phyloP scores from a whole-genome alignment of 768 basidiomycete genomes.

The Brasilioporus rufonigricans region DNA sequence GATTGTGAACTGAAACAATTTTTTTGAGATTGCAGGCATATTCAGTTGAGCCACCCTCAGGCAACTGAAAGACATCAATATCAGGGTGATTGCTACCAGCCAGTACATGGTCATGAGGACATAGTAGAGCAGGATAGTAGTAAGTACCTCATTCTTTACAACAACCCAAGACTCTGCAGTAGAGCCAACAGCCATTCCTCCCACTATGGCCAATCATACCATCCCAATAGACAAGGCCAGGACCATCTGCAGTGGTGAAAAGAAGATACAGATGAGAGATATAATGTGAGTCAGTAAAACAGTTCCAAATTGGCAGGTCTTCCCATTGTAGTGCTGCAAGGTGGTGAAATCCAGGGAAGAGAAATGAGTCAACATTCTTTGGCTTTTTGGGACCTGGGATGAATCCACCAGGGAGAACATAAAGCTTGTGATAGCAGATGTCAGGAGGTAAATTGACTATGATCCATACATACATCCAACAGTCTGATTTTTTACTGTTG shows the following conservation, averaged over 20 bases:
- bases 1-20: too few relatives aligned
- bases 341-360: not conserved
- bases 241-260: not conserved
- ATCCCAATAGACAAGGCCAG: too few relatives aligned
- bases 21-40: too few relatives aligned
- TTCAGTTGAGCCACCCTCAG: not conserved
- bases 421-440: not conserved
- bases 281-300: not conserved
- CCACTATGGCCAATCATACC: not conserved
- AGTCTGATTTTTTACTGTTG: too few relatives aligned
- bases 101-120: not conserved
- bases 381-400: not conserved
- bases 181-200: not conserved
- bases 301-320: not conserved
- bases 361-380: not conserved
- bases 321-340: not conserved
- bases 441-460: not conserved
- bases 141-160: not conserved
- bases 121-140: not conserved
- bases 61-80: not conserved
- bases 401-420: not conserved
- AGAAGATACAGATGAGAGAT: not conserved
- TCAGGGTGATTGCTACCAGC: not conserved
- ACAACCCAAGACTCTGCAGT: not conserved
- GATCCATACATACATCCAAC: too few relatives aligned